Evolutionary conservation across 192 early-diverging fungal genomes (phyloP).

Genomic region (Martensiomyces pterosporus): DNA sequence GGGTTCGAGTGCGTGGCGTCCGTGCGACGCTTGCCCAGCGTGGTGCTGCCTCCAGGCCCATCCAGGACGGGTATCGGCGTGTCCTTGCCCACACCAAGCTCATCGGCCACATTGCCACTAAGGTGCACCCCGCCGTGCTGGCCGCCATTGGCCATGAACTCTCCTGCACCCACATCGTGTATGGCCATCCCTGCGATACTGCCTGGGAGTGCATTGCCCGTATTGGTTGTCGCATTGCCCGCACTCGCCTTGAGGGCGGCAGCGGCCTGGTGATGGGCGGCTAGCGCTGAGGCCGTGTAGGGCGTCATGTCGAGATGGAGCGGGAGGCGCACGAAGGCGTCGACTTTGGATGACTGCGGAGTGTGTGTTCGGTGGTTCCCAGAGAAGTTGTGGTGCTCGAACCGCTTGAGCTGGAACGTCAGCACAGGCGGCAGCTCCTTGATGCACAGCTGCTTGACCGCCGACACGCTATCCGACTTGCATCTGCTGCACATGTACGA

Average conservation of each 20-base stretch:
- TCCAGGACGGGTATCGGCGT: conserved; percentile 27
- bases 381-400: conserved; percentile 74
- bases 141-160: not conserved
- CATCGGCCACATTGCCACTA: not conserved
- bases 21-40: conserved; percentile 26
- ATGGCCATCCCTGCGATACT: conserved; percentile 17
- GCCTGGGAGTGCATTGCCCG: conserved; percentile 36
- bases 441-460: conserved; percentile 85
- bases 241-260: conserved; percentile 28
- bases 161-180: conserved; percentile 7
- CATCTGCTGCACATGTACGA: conserved; percentile 71
- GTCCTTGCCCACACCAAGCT: conserved; percentile 14
- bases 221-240: conserved; percentile 29
- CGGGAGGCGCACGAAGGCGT: conserved; percentile 82
- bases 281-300: conserved; percentile 67
- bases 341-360: conserved; percentile 70
- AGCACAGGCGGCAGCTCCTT: conserved; percentile 84
- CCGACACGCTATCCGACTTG: conserved; percentile 55
- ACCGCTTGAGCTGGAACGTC: conserved; percentile 91
- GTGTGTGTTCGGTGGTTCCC: too few relatives aligned
- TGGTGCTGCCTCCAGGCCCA: conserved; percentile 23
- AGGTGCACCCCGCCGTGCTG: not conserved
- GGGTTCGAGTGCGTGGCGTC: conserved; percentile 54
- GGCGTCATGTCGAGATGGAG: conserved; percentile 86
- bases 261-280: conserved; percentile 37